Percentiles rank a stretch among this genome's conserved stretches.
Evolutionary conservation across 2,329 filamentous ascomycete genomes (phyloP).

Genomic region (Penicillium palitans): DNA sequence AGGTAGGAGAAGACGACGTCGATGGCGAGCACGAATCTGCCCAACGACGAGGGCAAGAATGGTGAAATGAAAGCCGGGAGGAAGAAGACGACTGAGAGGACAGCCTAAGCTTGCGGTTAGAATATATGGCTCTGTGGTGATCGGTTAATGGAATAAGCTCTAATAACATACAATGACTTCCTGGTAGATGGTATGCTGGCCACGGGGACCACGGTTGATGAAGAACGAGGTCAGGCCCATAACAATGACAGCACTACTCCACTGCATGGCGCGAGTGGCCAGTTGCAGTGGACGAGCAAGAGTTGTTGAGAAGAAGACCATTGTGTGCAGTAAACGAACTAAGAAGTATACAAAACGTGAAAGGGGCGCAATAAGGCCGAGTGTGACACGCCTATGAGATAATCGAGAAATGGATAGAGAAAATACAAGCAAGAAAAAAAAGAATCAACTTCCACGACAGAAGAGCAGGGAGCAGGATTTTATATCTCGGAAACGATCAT

Average conservation of each 20-base stretch:
- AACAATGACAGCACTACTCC: conserved; percentile 27
- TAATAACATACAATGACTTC: conserved; percentile 24
- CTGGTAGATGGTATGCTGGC: conserved; percentile 25
- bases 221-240: conserved; percentile 27
- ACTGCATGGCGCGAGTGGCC: conserved; percentile 20
- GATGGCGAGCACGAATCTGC: conserved; percentile 41
- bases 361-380: background rate
- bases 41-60: conserved; percentile 39
- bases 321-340: conserved; percentile 5
- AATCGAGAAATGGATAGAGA: background rate
- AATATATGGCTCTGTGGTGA: background rate
- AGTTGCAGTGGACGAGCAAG: conserved; percentile 37
- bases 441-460: background rate
- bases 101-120: conserved; percentile 26
- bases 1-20: conserved; percentile 51
- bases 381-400: background rate
- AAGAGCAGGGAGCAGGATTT: background rate
- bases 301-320: conserved; percentile 27
- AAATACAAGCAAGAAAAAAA: background rate
- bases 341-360: background rate
- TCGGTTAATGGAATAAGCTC: background rate
- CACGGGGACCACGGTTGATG: conserved; percentile 19
- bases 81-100: conserved; percentile 45
- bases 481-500: conserved; percentile 2
- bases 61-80: conserved; percentile 45